Evolutionary conservation across 2,329 filamentous ascomycete species (phyloP), one percentile per base, ranked within the genome.

Genomic region (Claviceps pusilla): DNA sequence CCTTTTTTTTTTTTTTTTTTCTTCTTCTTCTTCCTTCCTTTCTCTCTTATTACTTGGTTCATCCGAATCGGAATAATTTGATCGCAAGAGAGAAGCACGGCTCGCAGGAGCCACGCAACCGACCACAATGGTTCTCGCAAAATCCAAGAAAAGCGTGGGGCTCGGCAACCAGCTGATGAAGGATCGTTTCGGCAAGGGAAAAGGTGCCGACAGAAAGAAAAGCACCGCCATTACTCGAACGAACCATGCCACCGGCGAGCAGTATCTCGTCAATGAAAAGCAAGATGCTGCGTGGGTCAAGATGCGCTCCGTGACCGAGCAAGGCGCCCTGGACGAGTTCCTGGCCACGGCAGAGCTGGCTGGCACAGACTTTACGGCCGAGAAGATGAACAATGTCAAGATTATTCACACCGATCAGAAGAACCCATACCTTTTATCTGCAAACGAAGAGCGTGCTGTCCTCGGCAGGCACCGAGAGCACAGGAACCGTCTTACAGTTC

Each of bases 361-460:
- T n/a, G 91, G 89, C 60, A 98, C 93, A 60, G 93, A 98, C 68
- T 98, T 98, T 70, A 97, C 91, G 1, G 94, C 93, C 33, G 90
- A 97, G 75, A 97, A 97, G 78, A 87, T 95, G 81, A 97, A 91
- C 73, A 97, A 94, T 66, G 87, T 97, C 71, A 96, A 96, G 75
- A 96, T 98, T 67, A 96, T 98, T 62, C 93, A 98, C 68, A 85
- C 84, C 60, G 89, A 96, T 68, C 90, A 96, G 72, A 88, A 86
- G 73, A 98, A 98, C 69, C 93, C 93, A 0, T 98, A 91, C 63
- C 75, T 98, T 5, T 76, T 98, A 19, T 91, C 89, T 0, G 82
- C 86, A 0, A 79, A 83, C 31, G 91, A 98, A 67, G 90, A 98
- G 75, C 77, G 83, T 61, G 80, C 78, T 10, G 77, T 87, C 24